Base-by-base conservation (phyloP, 2,329 filamentous ascomycete genomes). In the Nemania serpens region DNA sequence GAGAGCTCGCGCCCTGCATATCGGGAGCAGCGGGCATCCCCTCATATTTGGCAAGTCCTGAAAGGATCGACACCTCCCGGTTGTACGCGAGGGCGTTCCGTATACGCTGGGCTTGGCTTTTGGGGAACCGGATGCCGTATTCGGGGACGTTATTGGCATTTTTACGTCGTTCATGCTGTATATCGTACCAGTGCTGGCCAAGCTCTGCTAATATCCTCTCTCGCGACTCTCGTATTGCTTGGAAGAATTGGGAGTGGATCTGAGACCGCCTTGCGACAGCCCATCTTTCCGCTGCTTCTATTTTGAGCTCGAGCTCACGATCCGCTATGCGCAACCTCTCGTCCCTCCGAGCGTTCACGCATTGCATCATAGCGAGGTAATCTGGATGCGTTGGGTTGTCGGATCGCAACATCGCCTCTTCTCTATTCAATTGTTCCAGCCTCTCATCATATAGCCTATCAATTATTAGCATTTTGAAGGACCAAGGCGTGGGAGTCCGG, bases 1-100 rank as follows among this genome's bases (percentile, higher is more conserved):
- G 80, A 20, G 84, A 76, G 39, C 89, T 88, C 25, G 91, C 90
- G 43, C 90, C 84, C 59, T 82, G 82, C 76, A 99, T 89, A 36
- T 91, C 84, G 18, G 95, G 95, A n/a, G 93, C 95, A 34, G 94
- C 93, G 37, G 95, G 95, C 77, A 99, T 99, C 22, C 95, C 95
- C 71, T 96, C 88, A 74, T 97, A 93, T 77, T 97, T 98, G 37
- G 94, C 93, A 53, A 98, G 83, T 39, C 94, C 94, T 5, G 93
- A 89, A 59, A 99, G 79, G 29, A 97, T 87, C 0, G 93, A 96
- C 4, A 99, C 93, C 74, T 99, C 95, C 66, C 90, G 91, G 74
- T 97, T 98, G 79, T 98, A 98, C 48, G 93, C 90, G 51, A 93
- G 85, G 68, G 96, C 93, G 64, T 97, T 91, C 63, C 87, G 84